These are phyloP conservation scores for Trichosphaerium sp. DNA, from an alignment of 78 protist genomes.

Conservation along the genomic window DNA sequence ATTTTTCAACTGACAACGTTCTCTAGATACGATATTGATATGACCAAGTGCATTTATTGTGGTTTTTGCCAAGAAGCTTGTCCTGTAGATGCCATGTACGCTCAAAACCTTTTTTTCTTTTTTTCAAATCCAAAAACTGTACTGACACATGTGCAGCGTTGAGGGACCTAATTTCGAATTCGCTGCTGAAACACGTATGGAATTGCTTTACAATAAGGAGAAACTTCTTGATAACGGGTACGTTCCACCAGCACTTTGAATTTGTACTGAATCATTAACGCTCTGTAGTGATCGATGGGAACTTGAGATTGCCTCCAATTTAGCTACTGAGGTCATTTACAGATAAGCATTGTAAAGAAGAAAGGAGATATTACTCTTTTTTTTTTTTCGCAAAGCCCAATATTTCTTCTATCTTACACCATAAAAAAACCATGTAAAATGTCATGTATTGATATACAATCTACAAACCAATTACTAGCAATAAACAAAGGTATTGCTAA, in stretches of 20 bases:
- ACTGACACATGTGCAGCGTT: no score
- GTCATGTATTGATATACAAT: neutral
- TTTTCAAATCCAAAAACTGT: no score
- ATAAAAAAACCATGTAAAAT: neutral
- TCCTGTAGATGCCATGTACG: conserved; percentile 92
- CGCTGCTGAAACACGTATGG: conserved; percentile 77
- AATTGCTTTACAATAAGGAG: conserved; percentile 80
- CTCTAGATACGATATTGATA: conserved; percentile 78
- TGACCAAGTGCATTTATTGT: conserved; percentile 92
- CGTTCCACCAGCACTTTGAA: neutral
- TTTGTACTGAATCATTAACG: neutral
- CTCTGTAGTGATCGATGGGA: conserved; percentile 76
- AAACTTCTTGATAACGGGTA: conserved; percentile 72
- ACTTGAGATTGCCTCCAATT: conserved; percentile 71
- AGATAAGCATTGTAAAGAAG: conserved; percentile 22
- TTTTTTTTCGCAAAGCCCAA: no score
- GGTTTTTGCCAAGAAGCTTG: conserved; percentile 77
- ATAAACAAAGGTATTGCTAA: no score
- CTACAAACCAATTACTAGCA: conserved; percentile 14
- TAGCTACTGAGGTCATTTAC: conserved; percentile 56
- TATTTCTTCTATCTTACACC: no score
- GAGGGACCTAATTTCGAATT: conserved; percentile 90
- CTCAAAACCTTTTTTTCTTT: no score
- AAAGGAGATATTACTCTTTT: no score
- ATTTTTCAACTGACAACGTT: no score